These are phyloP conservation scores for Penicillium sp. DNA, from an alignment of 2,329 filamentous ascomycete genomes.

Conservation along the genomic window DNA sequence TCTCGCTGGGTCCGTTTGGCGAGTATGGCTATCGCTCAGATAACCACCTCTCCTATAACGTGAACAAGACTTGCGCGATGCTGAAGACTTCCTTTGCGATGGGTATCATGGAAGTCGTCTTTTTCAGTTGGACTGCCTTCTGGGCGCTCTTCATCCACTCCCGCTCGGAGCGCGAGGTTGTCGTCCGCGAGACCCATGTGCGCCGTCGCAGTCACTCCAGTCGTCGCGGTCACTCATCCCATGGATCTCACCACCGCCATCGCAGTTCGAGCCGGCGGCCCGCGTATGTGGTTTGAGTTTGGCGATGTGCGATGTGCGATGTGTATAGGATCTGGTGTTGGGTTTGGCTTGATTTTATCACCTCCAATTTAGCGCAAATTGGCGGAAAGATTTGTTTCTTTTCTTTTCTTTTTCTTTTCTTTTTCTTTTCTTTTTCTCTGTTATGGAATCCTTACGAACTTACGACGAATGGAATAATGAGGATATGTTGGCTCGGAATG, in stretches of 20 bases:
- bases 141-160: slow-evolving; percentile 61
- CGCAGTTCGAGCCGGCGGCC: slow-evolving; percentile 35
- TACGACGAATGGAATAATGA: slow-evolving; percentile 21
- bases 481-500: slow-evolving; percentile 7
- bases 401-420: slow-evolving; percentile 4
- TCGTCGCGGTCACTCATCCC: slow-evolving; percentile 35
- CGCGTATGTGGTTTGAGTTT: slow-evolving; percentile 33
- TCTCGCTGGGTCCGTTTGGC: slow-evolving; percentile 66
- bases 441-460: slow-evolving; percentile 15
- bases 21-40: slow-evolving; percentile 54
- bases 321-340: slow-evolving; percentile 5
- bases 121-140: slow-evolving; percentile 77
- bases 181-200: slow-evolving; percentile 46
- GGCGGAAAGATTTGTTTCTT: not conserved
- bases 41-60: slow-evolving; percentile 54
- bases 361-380: not conserved
- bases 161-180: slow-evolving; percentile 30
- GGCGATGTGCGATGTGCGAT: not conserved
- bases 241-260: slow-evolving; percentile 31
- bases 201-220: slow-evolving; percentile 40
- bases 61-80: slow-evolving; percentile 84
- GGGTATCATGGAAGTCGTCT: slow-evolving; percentile 82
- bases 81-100: slow-evolving; percentile 89
- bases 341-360: not conserved
- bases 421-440: not conserved